A percentile compares a stretch with the other conserved stretches of the same genome.
Conservation (phyloP, 495 filamentous ascomycete genomes). For the Cercophora sp. region DNA sequence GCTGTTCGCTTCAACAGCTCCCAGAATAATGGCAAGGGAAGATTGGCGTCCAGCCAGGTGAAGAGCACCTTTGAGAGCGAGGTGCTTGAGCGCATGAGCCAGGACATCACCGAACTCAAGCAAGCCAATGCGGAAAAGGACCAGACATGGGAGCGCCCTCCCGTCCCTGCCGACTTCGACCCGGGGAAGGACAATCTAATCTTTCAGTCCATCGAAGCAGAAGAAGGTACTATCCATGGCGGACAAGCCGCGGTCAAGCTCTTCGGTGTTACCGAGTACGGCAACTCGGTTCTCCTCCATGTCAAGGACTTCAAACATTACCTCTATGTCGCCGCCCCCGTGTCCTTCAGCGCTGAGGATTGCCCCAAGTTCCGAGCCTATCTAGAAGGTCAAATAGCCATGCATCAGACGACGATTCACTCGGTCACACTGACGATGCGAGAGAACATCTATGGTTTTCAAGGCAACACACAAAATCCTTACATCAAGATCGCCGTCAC, state of each 20-base stretch:
- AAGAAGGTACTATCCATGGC: constrained; percentile 74
- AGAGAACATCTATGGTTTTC: constrained; percentile 89
- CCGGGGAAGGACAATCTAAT: constrained; percentile 65
- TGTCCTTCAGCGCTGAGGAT: constrained; percentile 71
- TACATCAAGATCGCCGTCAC: constrained; percentile 91
- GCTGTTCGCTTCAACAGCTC: constrained; percentile 53
- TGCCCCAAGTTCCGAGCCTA: constrained; percentile 70
- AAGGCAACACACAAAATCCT: constrained; percentile 84
- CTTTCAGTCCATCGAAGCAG: constrained; percentile 94
- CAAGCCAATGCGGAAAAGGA: constrained; percentile 84
- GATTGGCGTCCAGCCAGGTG: constrained; percentile 70
- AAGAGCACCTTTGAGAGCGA: constrained; percentile 93
- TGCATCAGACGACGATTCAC: constrained; percentile 54
- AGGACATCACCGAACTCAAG: constrained; percentile 83
- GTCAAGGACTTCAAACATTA: constrained; percentile 96
- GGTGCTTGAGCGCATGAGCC: constrained; percentile 88
- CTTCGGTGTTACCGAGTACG: constrained; percentile 94
- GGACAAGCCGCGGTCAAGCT: constrained; percentile 75
- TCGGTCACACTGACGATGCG: constrained; percentile 73
- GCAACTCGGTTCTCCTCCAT: constrained; percentile 91
- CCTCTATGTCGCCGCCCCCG: constrained; percentile 85
- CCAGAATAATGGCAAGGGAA: constrained; percentile 56
- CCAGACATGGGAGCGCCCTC: constrained; percentile 86
- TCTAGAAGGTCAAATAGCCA: constrained; percentile 68
- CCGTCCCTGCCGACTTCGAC: constrained; percentile 63